Evolutionary conservation across 1,284 basidiomycete genomes (phyloP).

Genomic region (Rugosomyces carneus): DNA sequence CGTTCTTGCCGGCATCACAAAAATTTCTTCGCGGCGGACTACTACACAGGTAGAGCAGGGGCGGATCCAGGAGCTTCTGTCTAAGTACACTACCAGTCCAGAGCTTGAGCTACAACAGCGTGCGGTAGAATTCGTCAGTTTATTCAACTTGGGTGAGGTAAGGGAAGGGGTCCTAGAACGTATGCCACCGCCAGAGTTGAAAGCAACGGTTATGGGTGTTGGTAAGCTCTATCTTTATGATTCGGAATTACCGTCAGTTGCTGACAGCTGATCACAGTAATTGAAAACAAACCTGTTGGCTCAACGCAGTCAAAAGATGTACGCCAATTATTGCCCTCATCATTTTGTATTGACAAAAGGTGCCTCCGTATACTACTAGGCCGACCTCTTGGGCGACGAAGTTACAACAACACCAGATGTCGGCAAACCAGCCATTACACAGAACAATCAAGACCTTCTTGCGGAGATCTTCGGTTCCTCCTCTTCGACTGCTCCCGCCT

Average conservation of each 20-base stretch:
- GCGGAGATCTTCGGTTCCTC: conserved; percentile 87
- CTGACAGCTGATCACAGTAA: conserved; percentile 45
- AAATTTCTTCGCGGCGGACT: conserved; percentile 77
- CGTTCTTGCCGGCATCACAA: conserved; percentile 85
- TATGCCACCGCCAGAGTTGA: conserved; percentile 97
- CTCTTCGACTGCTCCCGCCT: conserved; percentile 26
- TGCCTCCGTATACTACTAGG: conserved; percentile 25
- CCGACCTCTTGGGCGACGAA: conserved; percentile 76
- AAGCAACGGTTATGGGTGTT: conserved; percentile 88
- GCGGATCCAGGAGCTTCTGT: conserved; percentile 72
- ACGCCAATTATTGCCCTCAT: conserved; percentile 15
- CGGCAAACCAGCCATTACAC: conserved; percentile 39
- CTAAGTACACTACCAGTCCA: conserved; percentile 74
- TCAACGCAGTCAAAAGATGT: conserved; percentile 80
- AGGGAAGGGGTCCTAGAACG: conserved; percentile 91
- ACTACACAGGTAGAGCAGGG: conserved; percentile 66
- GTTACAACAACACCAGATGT: conserved; percentile 33
- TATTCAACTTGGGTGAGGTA: conserved; percentile 73
- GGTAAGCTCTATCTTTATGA: conserved; percentile 43
- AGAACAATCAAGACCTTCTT: conserved; percentile 85
- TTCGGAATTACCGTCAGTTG: background rate
- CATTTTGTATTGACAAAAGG: conserved; percentile 4
- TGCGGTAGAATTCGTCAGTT: conserved; percentile 87
- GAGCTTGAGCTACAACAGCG: conserved; percentile 96
- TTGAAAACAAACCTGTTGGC: conserved; percentile 91